A percentile compares a stretch with the other conserved stretches of the same genome.
These are phyloP conservation scores for Xylaria castorea DNA, from an alignment of 495 filamentous ascomycete species.

Conservation along the genomic window DNA sequence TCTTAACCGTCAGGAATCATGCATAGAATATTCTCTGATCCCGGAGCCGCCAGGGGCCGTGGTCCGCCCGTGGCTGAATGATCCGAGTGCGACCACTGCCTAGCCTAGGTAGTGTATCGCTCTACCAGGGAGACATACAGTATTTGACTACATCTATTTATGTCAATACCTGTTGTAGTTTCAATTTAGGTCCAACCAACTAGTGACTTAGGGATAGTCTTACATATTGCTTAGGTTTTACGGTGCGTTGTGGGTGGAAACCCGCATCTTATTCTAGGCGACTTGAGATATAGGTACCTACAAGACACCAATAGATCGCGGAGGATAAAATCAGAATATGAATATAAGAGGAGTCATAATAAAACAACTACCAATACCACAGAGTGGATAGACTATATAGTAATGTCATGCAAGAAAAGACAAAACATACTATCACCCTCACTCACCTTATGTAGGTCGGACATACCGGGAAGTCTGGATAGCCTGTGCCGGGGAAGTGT, in stretches of 20 bases:
- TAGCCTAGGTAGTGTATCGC: slow-evolving; percentile 1
- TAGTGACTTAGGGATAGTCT: not conserved
- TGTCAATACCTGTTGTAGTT: not conserved
- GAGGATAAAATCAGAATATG: not conserved
- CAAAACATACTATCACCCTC: slow-evolving; percentile 1
- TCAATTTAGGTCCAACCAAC: not conserved
- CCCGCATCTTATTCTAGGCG: not conserved
- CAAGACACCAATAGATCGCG: not conserved
- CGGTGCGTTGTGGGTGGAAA: slow-evolving; percentile 8
- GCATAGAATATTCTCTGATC: slow-evolving; percentile 25
- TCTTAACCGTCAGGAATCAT: slow-evolving; percentile 17
- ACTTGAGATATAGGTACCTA: not conserved
- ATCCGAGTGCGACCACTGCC: not conserved
- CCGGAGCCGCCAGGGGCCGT: slow-evolving; percentile 9
- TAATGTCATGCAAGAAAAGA: slow-evolving; percentile 1
- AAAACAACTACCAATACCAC: not conserved
- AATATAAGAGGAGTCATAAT: not conserved
- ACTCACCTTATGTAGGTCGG: slow-evolving; percentile 17
- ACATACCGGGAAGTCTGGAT: slow-evolving; percentile 4
- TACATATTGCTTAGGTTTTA: slow-evolving; percentile 21
- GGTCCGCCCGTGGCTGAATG: slow-evolving; percentile 6
- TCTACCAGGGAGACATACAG: not conserved
- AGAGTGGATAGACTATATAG: not conserved
- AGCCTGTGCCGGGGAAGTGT: slow-evolving; percentile 17
- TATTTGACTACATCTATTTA: not conserved